phyloP scores from a whole-genome alignment of 306 rosid genomes.

The Lathyrus aphaca region DNA sequence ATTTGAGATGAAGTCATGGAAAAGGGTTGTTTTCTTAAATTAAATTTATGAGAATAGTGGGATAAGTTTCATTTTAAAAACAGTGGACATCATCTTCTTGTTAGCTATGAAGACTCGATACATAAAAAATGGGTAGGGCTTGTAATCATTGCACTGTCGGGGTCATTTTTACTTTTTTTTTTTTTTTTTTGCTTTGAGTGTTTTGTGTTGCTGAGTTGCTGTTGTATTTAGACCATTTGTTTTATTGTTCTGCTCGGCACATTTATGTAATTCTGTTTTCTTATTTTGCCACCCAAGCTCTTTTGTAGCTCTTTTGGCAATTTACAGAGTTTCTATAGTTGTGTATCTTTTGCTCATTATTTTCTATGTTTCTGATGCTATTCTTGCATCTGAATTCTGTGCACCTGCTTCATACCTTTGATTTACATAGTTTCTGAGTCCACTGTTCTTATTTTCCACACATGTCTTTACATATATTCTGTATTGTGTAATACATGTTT shows the following conservation, averaged over 20 bases:
- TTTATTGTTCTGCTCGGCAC: not conserved
- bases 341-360: too few relatives aligned
- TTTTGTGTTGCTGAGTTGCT: not conserved
- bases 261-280: too few relatives aligned
- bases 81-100: not conserved
- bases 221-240: not conserved
- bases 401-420: not conserved
- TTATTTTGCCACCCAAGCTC: too few relatives aligned
- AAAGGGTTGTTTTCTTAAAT: too few relatives aligned
- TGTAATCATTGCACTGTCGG: too few relatives aligned
- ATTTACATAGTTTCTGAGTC: not conserved
- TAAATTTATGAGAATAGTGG: not conserved
- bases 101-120: too few relatives aligned
- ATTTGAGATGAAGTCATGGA: not conserved
- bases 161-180: too few relatives aligned
- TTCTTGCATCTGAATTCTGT: not conserved
- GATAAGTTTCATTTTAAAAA: not conserved
- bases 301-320: too few relatives aligned
- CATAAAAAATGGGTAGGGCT: too few relatives aligned
- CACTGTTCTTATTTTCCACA: slow-evolving; percentile 3
- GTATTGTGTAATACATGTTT: not conserved
- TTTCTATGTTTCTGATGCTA: too few relatives aligned
- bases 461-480: not conserved
- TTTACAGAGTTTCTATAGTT: too few relatives aligned
- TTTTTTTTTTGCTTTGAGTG: not conserved